Conservation (phyloP, 257 asterid species). For the Gardenia jasminoides region DNA sequence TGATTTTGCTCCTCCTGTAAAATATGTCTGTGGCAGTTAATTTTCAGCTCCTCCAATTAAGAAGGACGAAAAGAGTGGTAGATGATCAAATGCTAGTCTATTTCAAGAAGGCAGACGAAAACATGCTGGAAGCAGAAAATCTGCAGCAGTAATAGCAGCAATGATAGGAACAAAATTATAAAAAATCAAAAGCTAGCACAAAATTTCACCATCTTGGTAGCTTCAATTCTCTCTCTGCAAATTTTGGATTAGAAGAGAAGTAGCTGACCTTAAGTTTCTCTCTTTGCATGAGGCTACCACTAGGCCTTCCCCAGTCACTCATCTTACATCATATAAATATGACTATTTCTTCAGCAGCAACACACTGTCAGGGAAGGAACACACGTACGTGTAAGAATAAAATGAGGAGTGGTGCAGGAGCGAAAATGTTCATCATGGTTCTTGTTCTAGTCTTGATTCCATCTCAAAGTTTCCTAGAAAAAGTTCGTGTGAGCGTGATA, state of each 20-base stretch:
- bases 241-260: not conserved
- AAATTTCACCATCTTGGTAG: not conserved
- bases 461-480: not conserved
- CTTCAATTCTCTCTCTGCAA: not conserved
- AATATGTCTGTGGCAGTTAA: not conserved
- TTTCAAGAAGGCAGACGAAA: not conserved
- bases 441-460: not conserved
- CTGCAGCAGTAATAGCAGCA: not conserved
- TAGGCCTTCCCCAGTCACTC: not conserved
- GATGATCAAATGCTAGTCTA: not conserved
- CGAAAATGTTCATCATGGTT: not conserved
- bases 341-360: not conserved
- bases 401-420: not conserved
- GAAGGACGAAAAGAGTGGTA: not conserved
- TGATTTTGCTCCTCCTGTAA: not conserved
- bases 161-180: not conserved
- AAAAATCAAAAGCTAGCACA: not conserved
- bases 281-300: slow-evolving; percentile 1
- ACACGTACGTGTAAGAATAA: not conserved
- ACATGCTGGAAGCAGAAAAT: not conserved
- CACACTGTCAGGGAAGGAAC: not conserved
- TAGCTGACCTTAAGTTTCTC: not conserved
- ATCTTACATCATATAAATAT: not conserved
- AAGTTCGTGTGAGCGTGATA: slow-evolving; percentile 5
- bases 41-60: not conserved